Evolutionary conservation across 352 stramenopile species (phyloP).

Genomic region (Plasmopara halstedii): DNA sequence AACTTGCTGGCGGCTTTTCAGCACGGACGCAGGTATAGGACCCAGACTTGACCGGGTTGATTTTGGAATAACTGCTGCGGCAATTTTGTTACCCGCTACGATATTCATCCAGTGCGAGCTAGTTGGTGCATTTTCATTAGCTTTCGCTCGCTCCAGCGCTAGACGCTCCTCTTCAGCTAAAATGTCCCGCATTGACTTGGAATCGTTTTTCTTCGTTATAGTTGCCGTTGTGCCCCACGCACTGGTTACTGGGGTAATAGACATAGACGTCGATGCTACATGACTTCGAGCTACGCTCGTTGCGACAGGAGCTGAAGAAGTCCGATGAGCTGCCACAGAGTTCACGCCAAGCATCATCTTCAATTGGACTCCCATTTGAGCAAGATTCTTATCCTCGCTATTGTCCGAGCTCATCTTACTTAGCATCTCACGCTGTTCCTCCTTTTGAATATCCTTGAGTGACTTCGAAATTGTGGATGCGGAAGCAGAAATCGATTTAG

Average conservation of each 20-base stretch:
- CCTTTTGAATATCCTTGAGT: conserved; percentile 77
- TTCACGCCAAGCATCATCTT: conserved; percentile 86
- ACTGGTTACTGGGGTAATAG: conserved; percentile 21
- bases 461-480: conserved; percentile 27
- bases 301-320: conserved; percentile 1
- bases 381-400: conserved; percentile 33
- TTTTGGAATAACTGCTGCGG: conserved; percentile 42
- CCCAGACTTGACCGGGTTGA: conserved; percentile 44
- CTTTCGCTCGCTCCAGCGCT: conserved; percentile 52
- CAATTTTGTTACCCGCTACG: conserved; percentile 55
- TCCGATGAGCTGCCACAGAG: conserved; percentile 14
- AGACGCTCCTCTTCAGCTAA: conserved; percentile 75
- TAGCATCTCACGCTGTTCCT: conserved; percentile 67
- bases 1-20: conserved; percentile 66
- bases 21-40: conserved; percentile 67
- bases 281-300: not conserved
- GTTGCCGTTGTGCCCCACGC: conserved; percentile 42
- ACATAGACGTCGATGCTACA: conserved; percentile 3
- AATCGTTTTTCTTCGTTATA: conserved; percentile 17
- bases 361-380: conserved; percentile 76
- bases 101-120: conserved; percentile 83
- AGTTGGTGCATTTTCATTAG: conserved; percentile 25
- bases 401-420: conserved; percentile 37
- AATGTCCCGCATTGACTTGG: conserved; percentile 74
- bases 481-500: conserved; percentile 7